phyloP scores from a whole-genome alignment of 1,139 yeast species.

The Scheffersomyces segobiensis region DNA sequence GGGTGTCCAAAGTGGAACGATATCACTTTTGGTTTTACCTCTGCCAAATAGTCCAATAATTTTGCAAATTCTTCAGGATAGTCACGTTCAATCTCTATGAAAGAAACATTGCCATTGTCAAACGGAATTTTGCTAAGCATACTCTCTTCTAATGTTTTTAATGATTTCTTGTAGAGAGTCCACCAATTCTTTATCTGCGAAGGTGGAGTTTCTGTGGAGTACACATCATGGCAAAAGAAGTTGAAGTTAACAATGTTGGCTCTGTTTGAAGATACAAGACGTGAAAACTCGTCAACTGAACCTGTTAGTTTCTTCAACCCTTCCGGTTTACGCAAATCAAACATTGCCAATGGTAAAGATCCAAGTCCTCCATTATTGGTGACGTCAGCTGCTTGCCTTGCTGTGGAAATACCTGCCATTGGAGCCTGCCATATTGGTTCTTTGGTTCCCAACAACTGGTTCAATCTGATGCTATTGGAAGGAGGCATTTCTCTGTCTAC shows the following conservation, averaged over 20 bases:
- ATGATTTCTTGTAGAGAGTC: slow-evolving; percentile 12
- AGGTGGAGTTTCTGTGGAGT: slow-evolving; percentile 15
- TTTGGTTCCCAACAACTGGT: slow-evolving; percentile 17
- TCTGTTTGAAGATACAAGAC: slow-evolving; percentile 6
- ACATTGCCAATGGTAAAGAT: slow-evolving; percentile 42
- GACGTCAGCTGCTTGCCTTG: slow-evolving; percentile 39
- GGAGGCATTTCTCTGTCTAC: background rate
- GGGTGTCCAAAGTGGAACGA: slow-evolving; percentile 56
- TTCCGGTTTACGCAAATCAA: slow-evolving; percentile 20
- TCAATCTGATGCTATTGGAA: background rate
- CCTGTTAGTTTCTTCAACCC: slow-evolving; percentile 11
- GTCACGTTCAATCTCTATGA: slow-evolving; percentile 28
- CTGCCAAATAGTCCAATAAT: slow-evolving; percentile 11
- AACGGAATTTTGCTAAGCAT: slow-evolving; percentile 6
- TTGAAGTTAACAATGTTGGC: slow-evolving; percentile 38
- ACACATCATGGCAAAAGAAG: slow-evolving; percentile 44
- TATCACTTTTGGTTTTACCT: slow-evolving; percentile 23
- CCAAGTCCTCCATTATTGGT: slow-evolving; percentile 46
- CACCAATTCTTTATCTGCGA: slow-evolving; percentile 26
- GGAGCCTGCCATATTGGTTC: slow-evolving; percentile 52
- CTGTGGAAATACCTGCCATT: slow-evolving; percentile 54
- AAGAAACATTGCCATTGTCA: slow-evolving; percentile 34
- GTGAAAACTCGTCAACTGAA: slow-evolving; percentile 15
- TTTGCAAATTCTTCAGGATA: slow-evolving; percentile 4
- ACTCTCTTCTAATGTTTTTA: background rate